These are phyloP conservation scores for Calonectria hongkongensis DNA, from an alignment of 2,329 filamentous ascomycete genomes.

Conservation along the genomic window DNA sequence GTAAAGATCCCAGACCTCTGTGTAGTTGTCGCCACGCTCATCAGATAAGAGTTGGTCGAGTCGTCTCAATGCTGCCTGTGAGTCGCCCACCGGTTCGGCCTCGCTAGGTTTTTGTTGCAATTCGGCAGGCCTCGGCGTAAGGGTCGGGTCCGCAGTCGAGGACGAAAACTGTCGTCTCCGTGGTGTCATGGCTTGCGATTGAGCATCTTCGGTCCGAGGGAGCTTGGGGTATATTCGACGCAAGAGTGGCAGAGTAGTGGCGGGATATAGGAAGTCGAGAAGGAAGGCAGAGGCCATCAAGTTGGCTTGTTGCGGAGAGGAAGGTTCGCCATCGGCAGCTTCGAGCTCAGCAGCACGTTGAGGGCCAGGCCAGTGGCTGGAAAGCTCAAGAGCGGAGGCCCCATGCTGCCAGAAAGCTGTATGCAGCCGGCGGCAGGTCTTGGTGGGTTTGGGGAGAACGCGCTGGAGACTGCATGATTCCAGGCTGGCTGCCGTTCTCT, in stretches of 20 bases:
- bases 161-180: slow-evolving; percentile 56
- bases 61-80: slow-evolving; percentile 17
- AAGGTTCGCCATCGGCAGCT: slow-evolving; percentile 49
- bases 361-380: slow-evolving; percentile 64
- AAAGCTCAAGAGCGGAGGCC: slow-evolving; percentile 69
- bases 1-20: slow-evolving; percentile 67
- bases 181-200: slow-evolving; percentile 40
- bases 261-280: slow-evolving; percentile 75
- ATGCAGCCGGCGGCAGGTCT: slow-evolving; percentile 66
- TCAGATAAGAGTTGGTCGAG: slow-evolving; percentile 52
- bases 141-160: slow-evolving; percentile 35
- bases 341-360: slow-evolving; percentile 51
- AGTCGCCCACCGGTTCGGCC: neutral
- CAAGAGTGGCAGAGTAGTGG: slow-evolving; percentile 64
- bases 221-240: slow-evolving; percentile 61
- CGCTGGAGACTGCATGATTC: slow-evolving; percentile 74
- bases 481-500: slow-evolving; percentile 74
- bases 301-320: slow-evolving; percentile 50
- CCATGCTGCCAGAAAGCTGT: slow-evolving; percentile 74
- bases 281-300: slow-evolving; percentile 69
- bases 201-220: slow-evolving; percentile 49
- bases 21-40: slow-evolving; percentile 56
- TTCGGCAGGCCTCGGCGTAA: slow-evolving; percentile 17
- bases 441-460: slow-evolving; percentile 66
- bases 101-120: neutral